Percentiles rank a stretch among this genome's conserved stretches.
phyloP scores from a whole-genome alignment of 2,329 filamentous ascomycete species.

The Hymenoscyphus scutula region DNA sequence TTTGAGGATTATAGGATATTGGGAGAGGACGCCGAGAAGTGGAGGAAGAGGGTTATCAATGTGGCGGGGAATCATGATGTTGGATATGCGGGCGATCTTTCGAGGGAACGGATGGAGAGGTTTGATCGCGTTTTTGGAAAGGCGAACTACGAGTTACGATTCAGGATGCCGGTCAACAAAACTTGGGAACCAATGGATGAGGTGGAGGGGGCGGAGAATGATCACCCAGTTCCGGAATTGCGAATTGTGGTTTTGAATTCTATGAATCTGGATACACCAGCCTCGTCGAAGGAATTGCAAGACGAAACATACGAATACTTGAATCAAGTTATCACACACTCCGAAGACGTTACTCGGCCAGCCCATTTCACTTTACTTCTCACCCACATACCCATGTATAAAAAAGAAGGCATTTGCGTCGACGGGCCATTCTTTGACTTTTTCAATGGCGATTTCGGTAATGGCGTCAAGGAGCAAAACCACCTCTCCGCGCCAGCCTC shows the following conservation, averaged over 20 bases:
- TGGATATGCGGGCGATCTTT: slow-evolving; percentile 91
- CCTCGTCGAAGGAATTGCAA: slow-evolving; percentile 64
- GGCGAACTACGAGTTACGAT: slow-evolving; percentile 86
- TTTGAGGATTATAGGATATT: slow-evolving; percentile 34
- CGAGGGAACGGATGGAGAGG: slow-evolving; percentile 67
- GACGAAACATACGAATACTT: slow-evolving; percentile 75
- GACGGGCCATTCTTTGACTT: slow-evolving; percentile 20
- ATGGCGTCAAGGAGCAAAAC: slow-evolving; percentile 85
- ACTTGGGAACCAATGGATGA: slow-evolving; percentile 33
- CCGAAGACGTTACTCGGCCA: slow-evolving; percentile 57
- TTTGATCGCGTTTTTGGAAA: slow-evolving; percentile 86
- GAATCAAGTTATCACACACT: slow-evolving; percentile 63
- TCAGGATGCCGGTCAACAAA: slow-evolving; percentile 51
- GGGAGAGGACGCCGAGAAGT: slow-evolving; percentile 50
- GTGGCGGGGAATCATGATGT: slow-evolving; percentile 95
- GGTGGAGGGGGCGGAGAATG: slow-evolving; percentile 42
- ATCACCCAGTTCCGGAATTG: slow-evolving; percentile 61
- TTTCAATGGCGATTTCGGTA: slow-evolving; percentile 52
- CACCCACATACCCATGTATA: slow-evolving; percentile 90
- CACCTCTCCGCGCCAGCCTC: slow-evolving; percentile 74
- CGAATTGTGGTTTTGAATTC: slow-evolving; percentile 86
- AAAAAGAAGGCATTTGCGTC: slow-evolving; percentile 49
- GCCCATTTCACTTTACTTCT: slow-evolving; percentile 78
- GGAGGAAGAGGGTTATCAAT: slow-evolving; percentile 80
- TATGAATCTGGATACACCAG: slow-evolving; percentile 89